A percentile compares a stretch with the other conserved stretches of the same genome.
These are phyloP conservation scores for Brettanomyces naardenensis DNA, from an alignment of 805 yeast species.

Conservation along the genomic window DNA sequence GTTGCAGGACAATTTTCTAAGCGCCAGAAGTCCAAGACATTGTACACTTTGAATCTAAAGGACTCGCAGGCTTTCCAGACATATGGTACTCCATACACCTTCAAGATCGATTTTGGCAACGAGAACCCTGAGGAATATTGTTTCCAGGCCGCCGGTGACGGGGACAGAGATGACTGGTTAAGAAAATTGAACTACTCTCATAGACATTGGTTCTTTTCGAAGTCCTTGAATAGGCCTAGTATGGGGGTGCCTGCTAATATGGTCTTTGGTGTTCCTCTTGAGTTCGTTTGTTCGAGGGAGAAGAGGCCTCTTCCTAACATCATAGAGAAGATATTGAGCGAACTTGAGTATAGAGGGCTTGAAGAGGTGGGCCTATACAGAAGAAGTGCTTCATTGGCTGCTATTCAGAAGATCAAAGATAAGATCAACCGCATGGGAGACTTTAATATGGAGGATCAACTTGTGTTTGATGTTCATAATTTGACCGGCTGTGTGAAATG, in stretches of 20 bases:
- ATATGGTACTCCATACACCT: conserved; percentile 38
- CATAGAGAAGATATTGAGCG: conserved; percentile 56
- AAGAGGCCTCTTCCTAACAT: conserved; percentile 53
- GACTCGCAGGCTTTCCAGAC: conserved; percentile 43
- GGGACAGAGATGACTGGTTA: conserved; percentile 73
- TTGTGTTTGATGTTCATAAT: conserved; percentile 67
- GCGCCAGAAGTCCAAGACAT: conserved; percentile 44
- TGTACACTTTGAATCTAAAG: conserved; percentile 37
- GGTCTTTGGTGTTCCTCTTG: conserved; percentile 84
- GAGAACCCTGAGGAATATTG: conserved; percentile 33
- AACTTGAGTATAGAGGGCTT: conserved; percentile 79
- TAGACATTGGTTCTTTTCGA: conserved; percentile 49
- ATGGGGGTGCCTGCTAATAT: conserved; percentile 10
- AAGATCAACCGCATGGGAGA: conserved; percentile 40
- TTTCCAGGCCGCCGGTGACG: conserved; percentile 57
- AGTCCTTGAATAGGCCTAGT: conserved; percentile 18
- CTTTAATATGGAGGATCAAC: conserved; percentile 34
- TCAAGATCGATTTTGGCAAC: conserved; percentile 33
- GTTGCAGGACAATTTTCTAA: conserved; percentile 29
- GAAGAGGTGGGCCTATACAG: conserved; percentile 90
- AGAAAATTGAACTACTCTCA: conserved; percentile 37
- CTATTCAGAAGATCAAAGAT: conserved; percentile 33
- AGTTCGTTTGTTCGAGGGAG: conserved; percentile 68
- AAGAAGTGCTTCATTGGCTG: conserved; percentile 45
- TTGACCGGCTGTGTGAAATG: conserved; percentile 83